These are phyloP conservation scores for Huntiella abstrusa DNA, from an alignment of 2,329 filamentous ascomycete species.

Conservation along the genomic window DNA sequence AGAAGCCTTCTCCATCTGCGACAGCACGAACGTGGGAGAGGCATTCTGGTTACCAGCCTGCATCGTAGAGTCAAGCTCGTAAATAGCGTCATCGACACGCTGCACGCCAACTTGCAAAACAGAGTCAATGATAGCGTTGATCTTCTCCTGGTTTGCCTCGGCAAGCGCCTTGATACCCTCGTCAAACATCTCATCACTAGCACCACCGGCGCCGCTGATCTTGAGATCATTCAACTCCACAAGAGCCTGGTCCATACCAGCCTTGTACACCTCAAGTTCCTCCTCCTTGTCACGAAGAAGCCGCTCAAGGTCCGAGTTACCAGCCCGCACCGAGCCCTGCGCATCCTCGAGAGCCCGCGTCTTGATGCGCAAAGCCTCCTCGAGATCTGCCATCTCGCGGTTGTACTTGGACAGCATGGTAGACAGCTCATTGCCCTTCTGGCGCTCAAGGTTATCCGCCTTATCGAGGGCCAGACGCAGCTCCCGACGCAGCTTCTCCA, in stretches of 20 bases:
- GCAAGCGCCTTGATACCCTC: conserved; percentile 82
- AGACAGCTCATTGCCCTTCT: conserved; percentile 88
- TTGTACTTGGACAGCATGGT: conserved; percentile 92
- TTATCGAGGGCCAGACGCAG: conserved; percentile 79
- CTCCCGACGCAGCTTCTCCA: conserved; percentile 89
- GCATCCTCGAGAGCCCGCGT: conserved; percentile 70
- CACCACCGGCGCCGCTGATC: conserved; percentile 42
- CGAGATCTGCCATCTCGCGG: conserved; percentile 87
- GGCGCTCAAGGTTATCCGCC: conserved; percentile 77
- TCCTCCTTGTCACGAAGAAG: conserved; percentile 87
- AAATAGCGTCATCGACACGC: conserved; percentile 87
- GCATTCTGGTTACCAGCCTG: conserved; percentile 97
- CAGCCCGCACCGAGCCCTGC: conserved; percentile 58
- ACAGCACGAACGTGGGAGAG: conserved; percentile 82
- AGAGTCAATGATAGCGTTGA: conserved; percentile 94
- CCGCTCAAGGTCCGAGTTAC: conserved; percentile 68
- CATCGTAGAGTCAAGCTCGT: conserved; percentile 95
- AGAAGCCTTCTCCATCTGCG: conserved; percentile 92
- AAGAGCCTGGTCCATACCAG: conserved; percentile 89
- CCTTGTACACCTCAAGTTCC: conserved; percentile 94
- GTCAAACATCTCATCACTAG: conserved; percentile 66
- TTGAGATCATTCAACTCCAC: conserved; percentile 81
- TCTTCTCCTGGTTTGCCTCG: conserved; percentile 71
- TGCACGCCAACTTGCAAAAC: conserved; percentile 85
- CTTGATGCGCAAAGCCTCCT: conserved; percentile 81